Evolutionary conservation across 1,284 basidiomycete species (phyloP).

Genomic region (Meira miltonrushii): DNA sequence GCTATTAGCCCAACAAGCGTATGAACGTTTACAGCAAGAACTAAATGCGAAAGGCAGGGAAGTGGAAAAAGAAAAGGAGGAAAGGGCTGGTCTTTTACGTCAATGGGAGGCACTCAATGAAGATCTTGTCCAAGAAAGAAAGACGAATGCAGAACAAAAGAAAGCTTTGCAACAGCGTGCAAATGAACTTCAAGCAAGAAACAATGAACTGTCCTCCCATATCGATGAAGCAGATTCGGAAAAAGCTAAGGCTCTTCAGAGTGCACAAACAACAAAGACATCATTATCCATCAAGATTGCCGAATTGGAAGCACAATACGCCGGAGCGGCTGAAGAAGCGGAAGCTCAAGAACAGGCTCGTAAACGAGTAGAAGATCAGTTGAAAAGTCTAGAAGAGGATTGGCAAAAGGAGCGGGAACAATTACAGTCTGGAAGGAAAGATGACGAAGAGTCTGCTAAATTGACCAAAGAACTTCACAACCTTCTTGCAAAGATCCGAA

Average conservation of each 20-base stretch:
- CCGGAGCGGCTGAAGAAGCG: slow-evolving; percentile 18
- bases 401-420: slow-evolving; percentile 15
- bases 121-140: slow-evolving; percentile 19
- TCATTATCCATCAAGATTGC: slow-evolving; percentile 14
- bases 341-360: slow-evolving; percentile 1
- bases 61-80: slow-evolving; percentile 36
- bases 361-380: not conserved
- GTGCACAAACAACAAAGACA: slow-evolving; percentile 12
- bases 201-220: slow-evolving; percentile 22
- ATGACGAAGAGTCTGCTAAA: slow-evolving; percentile 13
- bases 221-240: slow-evolving; percentile 18
- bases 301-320: slow-evolving; percentile 20
- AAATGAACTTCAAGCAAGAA: slow-evolving; percentile 18
- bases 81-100: slow-evolving; percentile 36
- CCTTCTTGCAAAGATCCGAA: slow-evolving; percentile 13
- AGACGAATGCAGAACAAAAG: slow-evolving; percentile 21
- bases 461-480: slow-evolving; percentile 3
- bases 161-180: slow-evolving; percentile 25
- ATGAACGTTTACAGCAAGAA: slow-evolving; percentile 37
- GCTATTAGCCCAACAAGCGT: slow-evolving; percentile 26
- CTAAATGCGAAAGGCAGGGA: slow-evolving; percentile 34
- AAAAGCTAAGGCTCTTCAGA: not conserved
- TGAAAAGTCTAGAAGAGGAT: slow-evolving; percentile 3
- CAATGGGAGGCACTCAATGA: slow-evolving; percentile 43
- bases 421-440: slow-evolving; percentile 12